Evolutionary conservation across 2,329 filamentous ascomycete genomes (phyloP), one percentile per base, ranked within the genome.

Genomic region (Colletotrichum plurivorum): DNA sequence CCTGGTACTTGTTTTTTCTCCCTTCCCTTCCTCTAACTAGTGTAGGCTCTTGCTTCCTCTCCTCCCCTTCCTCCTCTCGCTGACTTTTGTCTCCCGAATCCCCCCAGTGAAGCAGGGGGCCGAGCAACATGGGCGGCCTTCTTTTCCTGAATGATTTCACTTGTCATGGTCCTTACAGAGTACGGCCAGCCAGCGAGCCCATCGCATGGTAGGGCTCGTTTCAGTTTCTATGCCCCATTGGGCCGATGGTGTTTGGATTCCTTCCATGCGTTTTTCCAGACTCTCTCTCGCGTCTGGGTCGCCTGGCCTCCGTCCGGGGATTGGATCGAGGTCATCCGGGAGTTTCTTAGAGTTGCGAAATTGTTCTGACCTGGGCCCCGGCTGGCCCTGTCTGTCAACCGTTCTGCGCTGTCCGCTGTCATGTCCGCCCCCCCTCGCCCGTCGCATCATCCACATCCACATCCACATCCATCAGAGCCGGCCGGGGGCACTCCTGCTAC

Each of bases 121-220:
- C 63, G 27, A 53, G 57, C 45, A 58, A 62, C 45, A 58, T 63
- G 63, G 63, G 63, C 39, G 46, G 57, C 57, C 45, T 58, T 67
- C 41, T 69, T 75, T 71, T 78, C 12, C 16, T 15, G 73, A 76
- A 74, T 75, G 73, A 76, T 76, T 18, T 78, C 73, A 77, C 76
- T 79, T 78, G 78, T 78, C 75, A 80, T 81, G 78, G 77, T 78
- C 76, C 75, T 78, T 76, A 78, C 51, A 25, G 3, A 25, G 22
- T 46, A 63, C 16, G 16, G 16, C 76, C 80, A 78, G 66, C 61
- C 22, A 69, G 75, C 76, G 80, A 22, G 20, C 20, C 20, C 80
- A 82, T 82, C 78, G 80, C 80, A 82, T 82, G 79, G 80, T 78
- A 79, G 76, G 76, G 75, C 76, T 77, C 77, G 82, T 84, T 84